Evolutionary conservation across 2,329 filamentous ascomycete genomes (phyloP).

Genomic region (Aurifilum marmelostoma): DNA sequence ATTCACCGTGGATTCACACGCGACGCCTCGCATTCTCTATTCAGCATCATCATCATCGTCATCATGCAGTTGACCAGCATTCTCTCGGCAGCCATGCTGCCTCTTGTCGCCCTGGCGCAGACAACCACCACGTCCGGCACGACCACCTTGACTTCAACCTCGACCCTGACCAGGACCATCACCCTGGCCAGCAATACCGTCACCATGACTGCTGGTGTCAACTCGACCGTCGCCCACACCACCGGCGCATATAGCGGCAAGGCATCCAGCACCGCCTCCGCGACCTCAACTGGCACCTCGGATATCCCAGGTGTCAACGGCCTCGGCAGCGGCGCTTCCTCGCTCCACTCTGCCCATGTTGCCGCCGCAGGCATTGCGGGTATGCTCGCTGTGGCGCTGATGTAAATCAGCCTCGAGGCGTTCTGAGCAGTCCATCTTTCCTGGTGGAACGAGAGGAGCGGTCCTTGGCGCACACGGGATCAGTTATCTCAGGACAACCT

Average conservation of each 20-base stretch:
- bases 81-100: conserved; percentile 53
- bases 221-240: conserved; percentile 38
- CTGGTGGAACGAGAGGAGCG: conserved; percentile 31
- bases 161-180: conserved; percentile 54
- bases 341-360: conserved; percentile 48
- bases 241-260: conserved; percentile 33
- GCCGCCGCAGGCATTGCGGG: conserved; percentile 55
- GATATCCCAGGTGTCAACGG: conserved; percentile 42
- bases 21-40: conserved; percentile 11
- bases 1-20: conserved; percentile 27
- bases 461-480: conserved; percentile 4
- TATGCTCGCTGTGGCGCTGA: conserved; percentile 53
- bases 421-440: conserved; percentile 32
- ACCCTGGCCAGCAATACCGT: conserved; percentile 44
- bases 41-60: conserved; percentile 33
- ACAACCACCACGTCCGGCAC: conserved; percentile 45
- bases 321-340: conserved; percentile 37
- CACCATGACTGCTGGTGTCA: conserved; percentile 32
- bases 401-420: conserved; percentile 45
- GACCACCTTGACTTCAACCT: conserved; percentile 53
- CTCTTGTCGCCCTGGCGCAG: conserved; percentile 56
- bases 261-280: conserved; percentile 31
- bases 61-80: conserved; percentile 50
- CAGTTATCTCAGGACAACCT: conserved; percentile 2
- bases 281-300: conserved; percentile 36